Conservation (phyloP, 179 eudicot species). For the Heliamphora pulchella region DNA sequence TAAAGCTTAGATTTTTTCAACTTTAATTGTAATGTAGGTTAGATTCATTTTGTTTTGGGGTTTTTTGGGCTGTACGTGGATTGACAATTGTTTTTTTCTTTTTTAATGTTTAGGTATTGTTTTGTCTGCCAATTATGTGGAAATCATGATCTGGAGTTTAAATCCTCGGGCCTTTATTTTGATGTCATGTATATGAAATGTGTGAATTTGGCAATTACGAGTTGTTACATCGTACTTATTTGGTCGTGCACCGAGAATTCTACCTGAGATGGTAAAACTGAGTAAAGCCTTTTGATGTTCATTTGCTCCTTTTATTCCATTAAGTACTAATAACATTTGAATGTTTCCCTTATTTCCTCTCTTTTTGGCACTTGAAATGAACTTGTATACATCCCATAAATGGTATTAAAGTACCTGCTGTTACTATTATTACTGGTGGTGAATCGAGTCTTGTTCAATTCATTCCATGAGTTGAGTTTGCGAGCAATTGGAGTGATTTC, state of each 20-base stretch:
- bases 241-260: background rate
- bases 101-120: background rate
- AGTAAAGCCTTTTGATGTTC: background rate
- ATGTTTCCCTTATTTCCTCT: background rate
- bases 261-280: background rate
- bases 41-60: background rate
- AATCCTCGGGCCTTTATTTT: background rate
- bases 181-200: background rate
- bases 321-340: background rate
- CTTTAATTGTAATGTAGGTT: background rate
- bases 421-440: background rate
- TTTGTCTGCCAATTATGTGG: background rate
- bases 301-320: background rate
- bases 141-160: background rate
- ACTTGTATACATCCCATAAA: background rate
- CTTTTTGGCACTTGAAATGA: slow-evolving; percentile 1
- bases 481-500: background rate
- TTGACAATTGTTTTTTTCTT: background rate
- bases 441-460: background rate
- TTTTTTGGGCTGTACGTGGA: background rate
- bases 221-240: background rate
- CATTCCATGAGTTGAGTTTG: background rate
- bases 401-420: background rate
- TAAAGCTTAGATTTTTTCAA: background rate
- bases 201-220: background rate